Conservation (phyloP, 441 rosid genomes). For the Bocquillonia castaneifolia region DNA sequence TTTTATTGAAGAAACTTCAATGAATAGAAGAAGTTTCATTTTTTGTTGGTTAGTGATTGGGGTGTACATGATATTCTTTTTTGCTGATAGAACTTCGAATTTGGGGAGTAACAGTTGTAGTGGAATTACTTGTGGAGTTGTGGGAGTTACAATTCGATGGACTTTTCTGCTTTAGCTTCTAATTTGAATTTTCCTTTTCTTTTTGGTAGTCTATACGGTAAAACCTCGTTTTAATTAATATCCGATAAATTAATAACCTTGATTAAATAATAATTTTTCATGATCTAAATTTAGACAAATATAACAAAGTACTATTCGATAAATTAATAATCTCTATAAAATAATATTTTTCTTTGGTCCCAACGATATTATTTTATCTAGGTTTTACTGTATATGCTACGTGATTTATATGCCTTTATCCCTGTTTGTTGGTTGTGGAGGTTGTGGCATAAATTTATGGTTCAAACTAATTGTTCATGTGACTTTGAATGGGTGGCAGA, state of each 20-base stretch:
- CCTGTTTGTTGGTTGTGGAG: neutral
- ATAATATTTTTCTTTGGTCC: too few species aligned
- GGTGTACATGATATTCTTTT: neutral
- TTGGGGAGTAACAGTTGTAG: neutral
- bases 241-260: too few species aligned
- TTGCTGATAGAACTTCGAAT: neutral
- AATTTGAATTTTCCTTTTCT: neutral
- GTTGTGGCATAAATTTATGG: neutral
- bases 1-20: neutral
- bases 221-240: too few species aligned
- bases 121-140: neutral
- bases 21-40: neutral
- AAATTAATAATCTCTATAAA: too few species aligned
- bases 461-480: neutral
- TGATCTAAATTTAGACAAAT: too few species aligned
- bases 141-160: neutral
- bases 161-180: neutral
- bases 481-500: constrained; percentile 3
- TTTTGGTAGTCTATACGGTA: neutral
- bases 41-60: neutral
- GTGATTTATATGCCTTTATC: neutral
- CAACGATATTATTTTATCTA: too few species aligned
- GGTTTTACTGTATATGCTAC: too few species aligned
- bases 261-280: too few species aligned
- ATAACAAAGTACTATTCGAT: too few species aligned